Evolutionary conservation across 345 rosid species (phyloP), one percentile per base, ranked within the genome.

Genomic region (Atalantia buxifolia): DNA sequence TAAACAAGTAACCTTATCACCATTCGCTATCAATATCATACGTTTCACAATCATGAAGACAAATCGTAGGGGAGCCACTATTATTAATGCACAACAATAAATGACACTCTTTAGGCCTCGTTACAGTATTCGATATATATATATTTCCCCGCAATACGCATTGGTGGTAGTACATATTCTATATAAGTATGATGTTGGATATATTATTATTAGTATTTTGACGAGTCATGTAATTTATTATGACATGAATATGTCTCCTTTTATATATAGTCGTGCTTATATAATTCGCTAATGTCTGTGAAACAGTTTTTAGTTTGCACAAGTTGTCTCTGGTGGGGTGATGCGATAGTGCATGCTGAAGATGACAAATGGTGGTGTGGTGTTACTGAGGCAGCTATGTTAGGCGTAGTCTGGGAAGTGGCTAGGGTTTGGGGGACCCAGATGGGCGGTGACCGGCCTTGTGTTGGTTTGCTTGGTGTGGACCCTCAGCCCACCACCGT

Each of bases 391-490:
- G 79, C 42, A 56, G 30, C n/a, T 19, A 19, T 63, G 18, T 5
- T 31, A 45, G 65, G n/a, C 74, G 25, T 65, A 0, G 0, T 40
- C 56, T 6, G 67, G 55, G 18, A 9, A 13, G 45, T 19, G 42
- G 64, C 72, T 62, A 27, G 25, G 13, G n/a, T 4, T 66, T 55
- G 81, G 83, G 85, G 85, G 85, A 60, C 77, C 85, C 77, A 18
- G 56, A 38, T 67, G 42, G 31, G 28, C 84, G 70, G 78, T 66
- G 81, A 72, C 48, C 62, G 28, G 79, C 66, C 78, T 66, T 45
- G 30, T 60, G 19, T 36, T 65, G 81, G 78, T 66, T 25, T 14
- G 7, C 14, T 13, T 16, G 78, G 50, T 25, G 80, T 81, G 80
- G 76, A 48, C 79, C 81, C 76, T 60, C 38, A 48, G 42, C 82